Evolutionary conservation across 208 protist genomes (phyloP).

Genomic region (Balamuthia mandrillaris): DNA sequence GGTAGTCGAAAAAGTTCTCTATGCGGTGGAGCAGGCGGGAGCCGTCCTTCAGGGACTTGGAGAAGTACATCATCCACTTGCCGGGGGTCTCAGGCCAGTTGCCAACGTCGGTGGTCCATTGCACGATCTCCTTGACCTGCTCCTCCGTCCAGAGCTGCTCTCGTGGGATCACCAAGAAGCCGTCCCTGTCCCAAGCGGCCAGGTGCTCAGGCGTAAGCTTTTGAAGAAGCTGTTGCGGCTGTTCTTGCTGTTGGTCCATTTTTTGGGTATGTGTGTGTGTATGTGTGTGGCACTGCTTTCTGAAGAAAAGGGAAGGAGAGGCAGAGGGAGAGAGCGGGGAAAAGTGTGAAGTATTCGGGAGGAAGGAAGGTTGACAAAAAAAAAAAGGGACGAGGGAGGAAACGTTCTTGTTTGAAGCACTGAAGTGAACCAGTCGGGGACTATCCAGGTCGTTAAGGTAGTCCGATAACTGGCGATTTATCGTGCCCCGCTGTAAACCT

Average conservation of each 20-base stretch:
- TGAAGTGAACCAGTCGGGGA: no score
- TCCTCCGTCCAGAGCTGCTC: slow-evolving; percentile 41
- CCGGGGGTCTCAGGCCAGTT: not conserved
- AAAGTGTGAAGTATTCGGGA: no score
- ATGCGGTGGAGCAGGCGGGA: slow-evolving; percentile 22
- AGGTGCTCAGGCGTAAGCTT: not conserved
- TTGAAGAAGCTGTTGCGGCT: not conserved
- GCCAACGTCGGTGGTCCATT: not conserved
- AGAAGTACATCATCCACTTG: slow-evolving; percentile 38
- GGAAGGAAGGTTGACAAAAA: no score
- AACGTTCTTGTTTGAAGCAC: no score
- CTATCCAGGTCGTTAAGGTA: no score
- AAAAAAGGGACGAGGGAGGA: no score
- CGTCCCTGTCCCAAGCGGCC: slow-evolving; percentile 23
- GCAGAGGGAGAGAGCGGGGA: no score
- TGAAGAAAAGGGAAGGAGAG: no score
- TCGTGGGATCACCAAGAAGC: slow-evolving; percentile 32
- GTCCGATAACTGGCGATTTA: no score
- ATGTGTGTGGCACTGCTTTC: no score
- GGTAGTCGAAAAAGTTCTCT: slow-evolving; percentile 49
- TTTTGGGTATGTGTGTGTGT: no score
- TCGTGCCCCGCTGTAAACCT: no score
- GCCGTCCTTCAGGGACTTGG: not conserved
- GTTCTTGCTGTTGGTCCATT: not conserved
- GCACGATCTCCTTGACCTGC: not conserved